Conservation (phyloP, 192 early-diverging fungal species). For the Rhizophagus prolifer region DNA sequence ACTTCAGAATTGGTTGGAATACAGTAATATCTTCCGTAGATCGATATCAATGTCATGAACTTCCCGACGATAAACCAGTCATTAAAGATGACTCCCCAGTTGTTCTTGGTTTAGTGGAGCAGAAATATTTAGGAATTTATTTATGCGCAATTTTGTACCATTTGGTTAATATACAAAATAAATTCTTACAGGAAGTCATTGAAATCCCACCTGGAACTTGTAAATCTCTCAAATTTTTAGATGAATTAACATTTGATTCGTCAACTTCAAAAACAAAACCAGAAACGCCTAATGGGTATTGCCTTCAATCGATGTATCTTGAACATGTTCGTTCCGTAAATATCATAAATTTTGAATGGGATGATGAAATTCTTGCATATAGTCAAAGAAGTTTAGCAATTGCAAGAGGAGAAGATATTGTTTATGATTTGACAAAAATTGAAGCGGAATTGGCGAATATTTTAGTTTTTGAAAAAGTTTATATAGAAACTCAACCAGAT, state of each 20-base stretch:
- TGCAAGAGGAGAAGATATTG: background rate
- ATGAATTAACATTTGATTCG: background rate
- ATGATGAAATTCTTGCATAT: slow-evolving; percentile 16
- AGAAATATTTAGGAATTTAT: slow-evolving; percentile 5
- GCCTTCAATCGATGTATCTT: background rate
- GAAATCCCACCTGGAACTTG: slow-evolving; percentile 4
- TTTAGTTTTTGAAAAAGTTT: slow-evolving; percentile 15
- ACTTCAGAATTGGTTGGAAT: slow-evolving; percentile 20
- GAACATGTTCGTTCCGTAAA: background rate
- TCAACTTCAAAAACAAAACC: background rate
- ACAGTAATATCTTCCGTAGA: background rate
- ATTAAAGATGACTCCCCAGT: background rate
- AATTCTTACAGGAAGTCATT: slow-evolving; percentile 14
- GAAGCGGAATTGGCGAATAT: slow-evolving; percentile 11
- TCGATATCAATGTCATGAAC: slow-evolving; percentile 13
- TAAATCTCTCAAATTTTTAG: slow-evolving; percentile 3
- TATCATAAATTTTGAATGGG: slow-evolving; percentile 19
- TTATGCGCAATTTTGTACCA: slow-evolving; percentile 22
- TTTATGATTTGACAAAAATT: slow-evolving; percentile 19
- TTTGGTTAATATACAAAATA: slow-evolving; percentile 23
- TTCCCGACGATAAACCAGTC: background rate
- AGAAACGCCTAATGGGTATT: background rate
- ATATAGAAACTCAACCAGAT: slow-evolving; percentile 7
- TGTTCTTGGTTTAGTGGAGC: slow-evolving; percentile 5
- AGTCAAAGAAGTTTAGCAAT: slow-evolving; percentile 7